phyloP scores from a whole-genome alignment of 305 asterid species.

The Caryopteris hybrid region DNA sequence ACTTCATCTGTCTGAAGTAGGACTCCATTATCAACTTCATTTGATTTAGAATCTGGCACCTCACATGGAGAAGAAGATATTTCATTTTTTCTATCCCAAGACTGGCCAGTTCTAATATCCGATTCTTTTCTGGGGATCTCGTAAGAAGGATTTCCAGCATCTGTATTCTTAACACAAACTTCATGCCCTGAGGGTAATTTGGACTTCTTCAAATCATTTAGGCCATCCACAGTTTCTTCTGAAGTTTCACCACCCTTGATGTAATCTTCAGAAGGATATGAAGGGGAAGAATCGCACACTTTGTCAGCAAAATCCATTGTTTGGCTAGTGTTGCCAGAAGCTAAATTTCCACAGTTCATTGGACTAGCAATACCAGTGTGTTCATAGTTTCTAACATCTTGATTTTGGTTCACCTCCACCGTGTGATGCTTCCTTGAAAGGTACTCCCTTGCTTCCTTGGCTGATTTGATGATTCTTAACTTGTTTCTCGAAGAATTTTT shows the following conservation, averaged over 20 bases:
- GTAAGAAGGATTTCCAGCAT: constrained; percentile 20
- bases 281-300: constrained; percentile 14
- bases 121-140: constrained; percentile 22
- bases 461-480: constrained; percentile 66
- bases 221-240: constrained; percentile 22
- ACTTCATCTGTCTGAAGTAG: constrained; percentile 16
- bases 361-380: constrained; percentile 17
- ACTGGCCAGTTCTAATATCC: constrained; percentile 18
- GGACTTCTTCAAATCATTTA: constrained; percentile 23
- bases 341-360: constrained; percentile 18
- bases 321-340: constrained; percentile 18
- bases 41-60: constrained; percentile 22
- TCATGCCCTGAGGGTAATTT: constrained; percentile 26
- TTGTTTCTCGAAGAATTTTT: constrained; percentile 31
- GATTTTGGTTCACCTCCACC: constrained; percentile 31
- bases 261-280: constrained; percentile 16
- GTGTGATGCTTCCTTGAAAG: constrained; percentile 51
- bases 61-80: constrained; percentile 12
- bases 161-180: constrained; percentile 19
- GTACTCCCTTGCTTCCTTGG: constrained; percentile 85
- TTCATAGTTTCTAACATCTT: constrained; percentile 22
- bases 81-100: constrained; percentile 16
- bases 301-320: constrained; percentile 25
- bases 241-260: constrained; percentile 21
- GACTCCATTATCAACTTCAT: constrained; percentile 21